phyloP scores from a whole-genome alignment of 2,329 filamentous ascomycete species.

The Stromatinia cepivora region DNA sequence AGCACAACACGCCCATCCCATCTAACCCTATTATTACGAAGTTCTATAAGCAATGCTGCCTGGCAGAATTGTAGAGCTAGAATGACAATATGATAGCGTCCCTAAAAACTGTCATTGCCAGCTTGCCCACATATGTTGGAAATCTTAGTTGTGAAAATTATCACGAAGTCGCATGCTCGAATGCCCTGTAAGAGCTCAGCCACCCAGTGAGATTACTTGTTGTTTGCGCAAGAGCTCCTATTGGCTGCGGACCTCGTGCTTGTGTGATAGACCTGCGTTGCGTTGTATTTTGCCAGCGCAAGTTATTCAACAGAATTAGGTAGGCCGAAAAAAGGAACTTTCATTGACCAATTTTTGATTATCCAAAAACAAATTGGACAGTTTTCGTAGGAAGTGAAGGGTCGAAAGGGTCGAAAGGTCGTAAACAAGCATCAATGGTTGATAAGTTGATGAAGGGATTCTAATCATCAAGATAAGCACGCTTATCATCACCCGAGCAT shows the following conservation, averaged over 20 bases:
- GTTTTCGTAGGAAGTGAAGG: neutral
- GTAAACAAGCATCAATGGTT: conserved; percentile 2
- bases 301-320: neutral
- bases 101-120: neutral
- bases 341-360: neutral
- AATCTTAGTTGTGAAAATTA: neutral
- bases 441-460: conserved; percentile 4
- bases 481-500: conserved; percentile 5
- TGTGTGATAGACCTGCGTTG: conserved; percentile 5
- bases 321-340: neutral
- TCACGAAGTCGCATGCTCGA: conserved; percentile 19
- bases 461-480: neutral
- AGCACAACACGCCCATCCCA: conserved; percentile 39
- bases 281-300: neutral
- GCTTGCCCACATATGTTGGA: neutral
- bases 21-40: conserved; percentile 10
- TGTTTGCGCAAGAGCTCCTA: conserved; percentile 12
- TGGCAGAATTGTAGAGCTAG: neutral
- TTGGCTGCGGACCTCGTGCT: conserved; percentile 19
- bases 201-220: conserved; percentile 11
- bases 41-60: neutral
- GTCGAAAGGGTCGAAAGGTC: neutral
- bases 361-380: neutral
- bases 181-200: conserved; percentile 20
- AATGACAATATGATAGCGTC: neutral